Percentiles rank a stretch among this genome's conserved stretches.
phyloP scores from a whole-genome alignment of 2,329 filamentous ascomycete genomes.

The Apiospora pterosperma region DNA sequence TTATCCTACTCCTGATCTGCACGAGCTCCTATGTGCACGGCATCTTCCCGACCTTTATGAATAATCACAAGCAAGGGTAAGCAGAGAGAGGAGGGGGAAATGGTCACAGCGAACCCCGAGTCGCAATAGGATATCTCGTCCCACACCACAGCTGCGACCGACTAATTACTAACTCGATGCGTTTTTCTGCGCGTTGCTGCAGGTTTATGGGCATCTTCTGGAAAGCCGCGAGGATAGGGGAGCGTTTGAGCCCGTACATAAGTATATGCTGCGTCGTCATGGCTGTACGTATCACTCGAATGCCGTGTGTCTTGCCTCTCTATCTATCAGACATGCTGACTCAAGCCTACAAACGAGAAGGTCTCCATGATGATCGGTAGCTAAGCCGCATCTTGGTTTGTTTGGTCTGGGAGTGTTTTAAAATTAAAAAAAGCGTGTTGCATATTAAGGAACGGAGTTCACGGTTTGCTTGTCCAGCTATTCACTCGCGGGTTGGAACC shows the following conservation, averaged over 20 bases:
- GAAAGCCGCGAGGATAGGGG: constrained; percentile 91
- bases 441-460: not conserved
- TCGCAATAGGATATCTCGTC: not conserved
- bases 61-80: constrained; percentile 89
- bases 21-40: constrained; percentile 92
- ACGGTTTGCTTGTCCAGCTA: not conserved
- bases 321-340: not conserved
- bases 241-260: constrained; percentile 91
- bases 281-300: constrained; percentile 62
- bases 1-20: constrained; percentile 92
- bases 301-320: not conserved
- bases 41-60: constrained; percentile 84
- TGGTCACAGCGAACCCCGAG: not conserved
- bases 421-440: not conserved
- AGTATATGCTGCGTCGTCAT: constrained; percentile 90
- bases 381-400: constrained; percentile 11
- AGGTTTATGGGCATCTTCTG: constrained; percentile 86
- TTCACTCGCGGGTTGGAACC: not conserved
- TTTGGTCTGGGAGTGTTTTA: not conserved
- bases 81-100: constrained; percentile 16
- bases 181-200: not conserved
- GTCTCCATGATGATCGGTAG: constrained; percentile 28
- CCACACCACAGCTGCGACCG: not conserved
- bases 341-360: constrained; percentile 11
- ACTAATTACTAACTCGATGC: not conserved